Base-by-base conservation (phyloP, 805 yeast species). In the Saturnispora halmiae region DNA sequence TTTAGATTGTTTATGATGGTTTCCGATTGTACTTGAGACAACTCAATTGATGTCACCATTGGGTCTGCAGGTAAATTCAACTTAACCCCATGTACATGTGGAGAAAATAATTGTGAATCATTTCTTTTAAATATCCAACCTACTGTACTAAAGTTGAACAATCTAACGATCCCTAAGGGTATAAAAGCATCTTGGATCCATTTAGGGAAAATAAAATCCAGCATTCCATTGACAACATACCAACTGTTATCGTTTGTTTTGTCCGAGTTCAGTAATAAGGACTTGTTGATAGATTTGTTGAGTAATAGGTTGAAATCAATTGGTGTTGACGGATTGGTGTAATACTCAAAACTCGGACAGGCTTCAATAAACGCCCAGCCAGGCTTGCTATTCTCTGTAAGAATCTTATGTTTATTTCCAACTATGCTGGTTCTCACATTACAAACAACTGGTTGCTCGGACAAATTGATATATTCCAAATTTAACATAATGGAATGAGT, bases 401-500 rank as follows among this genome's bases (percentile, higher is more conserved):
- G 21, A 8, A 14, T 20, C n/a, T 21, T 19, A 6, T 32, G 24
- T 10, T 32, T 8, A 4, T 32, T 16, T 4, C 25, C 11, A 3
- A 32, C 1, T 7, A 33, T 33, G 3, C 31, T n/a, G n/a, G n/a
- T n/a, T 21, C 49, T 30, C 3, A 46, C 29, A 20, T 44, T 46
- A 10, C 47, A 46, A 18, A 46, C 21, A 13, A n/a, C 22, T 13
- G 43, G 37, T 5, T 28, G 37, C 10, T 20, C 9, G n/a, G 41
- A 29, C 7, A 46, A 21, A 32, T 44, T 47, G 7, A 44, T 27
- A 30, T 44, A 47, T 27, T 42, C 40, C 2, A 47, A 10, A 38
- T 45, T 31, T 5, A 47, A 13, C 35, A 43, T 42, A 4, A 47
- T 16, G 9, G 37, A 33, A 28, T 47, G 50, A 21, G 41, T 45